Conservation (phyloP, 148 eudicot species). For the Camellia sinensis region DNA sequence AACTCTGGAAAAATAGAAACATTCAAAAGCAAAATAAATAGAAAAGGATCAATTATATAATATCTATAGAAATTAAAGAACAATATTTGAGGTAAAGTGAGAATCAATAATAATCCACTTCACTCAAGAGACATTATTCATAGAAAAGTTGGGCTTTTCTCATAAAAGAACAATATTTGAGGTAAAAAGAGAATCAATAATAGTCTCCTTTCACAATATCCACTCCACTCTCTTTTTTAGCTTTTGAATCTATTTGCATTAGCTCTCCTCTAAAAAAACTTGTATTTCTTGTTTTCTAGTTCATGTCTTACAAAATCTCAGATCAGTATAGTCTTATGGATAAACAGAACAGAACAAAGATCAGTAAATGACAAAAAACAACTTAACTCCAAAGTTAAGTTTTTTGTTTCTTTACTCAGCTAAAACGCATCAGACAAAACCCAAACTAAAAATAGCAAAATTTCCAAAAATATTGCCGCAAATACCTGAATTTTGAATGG, state of each 20-base stretch:
- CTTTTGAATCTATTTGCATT: conserved; percentile 39
- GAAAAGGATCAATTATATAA: conserved; percentile 9
- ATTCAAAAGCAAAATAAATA: not conserved
- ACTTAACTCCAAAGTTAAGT: conserved; percentile 47
- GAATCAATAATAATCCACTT: conserved; percentile 35
- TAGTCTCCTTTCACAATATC: conserved; percentile 38
- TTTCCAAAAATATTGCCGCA: conserved; percentile 7
- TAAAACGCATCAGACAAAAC: conserved; percentile 15
- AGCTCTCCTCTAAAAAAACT: conserved; percentile 16
- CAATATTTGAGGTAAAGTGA: conserved; percentile 26
- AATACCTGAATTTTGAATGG: conserved; percentile 63
- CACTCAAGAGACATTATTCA: not conserved
- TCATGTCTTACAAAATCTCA: not conserved
- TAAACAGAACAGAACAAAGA: conserved; percentile 40
- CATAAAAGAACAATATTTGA: too few species aligned
- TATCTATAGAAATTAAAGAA: conserved; percentile 6
- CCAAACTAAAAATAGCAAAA: conserved; percentile 17
- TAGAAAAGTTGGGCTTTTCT: too few species aligned
- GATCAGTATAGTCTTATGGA: conserved; percentile 3
- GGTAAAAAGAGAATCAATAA: conserved; percentile 34
- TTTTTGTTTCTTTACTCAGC: conserved; percentile 12
- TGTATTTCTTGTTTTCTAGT: conserved; percentile 5
- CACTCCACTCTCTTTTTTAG: conserved; percentile 17
- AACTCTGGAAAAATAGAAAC: conserved; percentile 36
- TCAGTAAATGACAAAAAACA: conserved; percentile 52